phyloP scores from a whole-genome alignment of 1,284 basidiomycete species.

The Wolfiporia cocos region DNA sequence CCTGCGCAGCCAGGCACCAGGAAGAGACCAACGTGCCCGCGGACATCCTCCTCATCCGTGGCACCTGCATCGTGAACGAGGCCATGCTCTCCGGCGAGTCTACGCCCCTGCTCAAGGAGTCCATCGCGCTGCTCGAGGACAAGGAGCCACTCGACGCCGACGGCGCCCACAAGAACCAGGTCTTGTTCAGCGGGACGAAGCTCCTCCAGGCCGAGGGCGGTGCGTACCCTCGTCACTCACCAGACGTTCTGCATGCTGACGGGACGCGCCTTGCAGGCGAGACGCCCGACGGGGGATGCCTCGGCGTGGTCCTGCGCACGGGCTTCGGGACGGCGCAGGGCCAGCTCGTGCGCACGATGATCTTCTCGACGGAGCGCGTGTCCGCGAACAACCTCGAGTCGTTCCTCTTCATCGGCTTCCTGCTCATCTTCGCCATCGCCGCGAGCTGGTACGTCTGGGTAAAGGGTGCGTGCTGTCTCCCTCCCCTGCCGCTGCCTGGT shows the following conservation, averaged over 20 bases:
- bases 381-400: slow-evolving; percentile 92
- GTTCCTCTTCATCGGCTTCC: slow-evolving; percentile 94
- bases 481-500: no score
- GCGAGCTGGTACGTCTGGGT: slow-evolving; percentile 96
- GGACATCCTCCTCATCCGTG: slow-evolving; percentile 83
- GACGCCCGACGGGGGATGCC: slow-evolving; percentile 86
- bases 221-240: slow-evolving; percentile 9
- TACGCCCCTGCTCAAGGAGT: slow-evolving; percentile 91
- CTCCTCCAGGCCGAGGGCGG: slow-evolving; percentile 73
- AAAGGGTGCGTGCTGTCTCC: slow-evolving; percentile 68
- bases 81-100: slow-evolving; percentile 98
- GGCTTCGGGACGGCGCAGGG: slow-evolving; percentile 96
- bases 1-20: slow-evolving; percentile 57
- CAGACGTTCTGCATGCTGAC: background rate
- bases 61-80: slow-evolving; percentile 93
- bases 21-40: slow-evolving; percentile 86
- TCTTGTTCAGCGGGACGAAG: slow-evolving; percentile 93
- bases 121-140: slow-evolving; percentile 78
- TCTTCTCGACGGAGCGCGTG: slow-evolving; percentile 92
- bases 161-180: slow-evolving; percentile 78
- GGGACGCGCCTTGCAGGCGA: slow-evolving; percentile 26
- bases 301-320: slow-evolving; percentile 89
- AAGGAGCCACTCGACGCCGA: slow-evolving; percentile 80
- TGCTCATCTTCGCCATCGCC: slow-evolving; percentile 93
- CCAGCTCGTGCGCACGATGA: slow-evolving; percentile 94